phyloP scores from a whole-genome alignment of 352 stramenopile species.

The Pythium rishiriense region DNA sequence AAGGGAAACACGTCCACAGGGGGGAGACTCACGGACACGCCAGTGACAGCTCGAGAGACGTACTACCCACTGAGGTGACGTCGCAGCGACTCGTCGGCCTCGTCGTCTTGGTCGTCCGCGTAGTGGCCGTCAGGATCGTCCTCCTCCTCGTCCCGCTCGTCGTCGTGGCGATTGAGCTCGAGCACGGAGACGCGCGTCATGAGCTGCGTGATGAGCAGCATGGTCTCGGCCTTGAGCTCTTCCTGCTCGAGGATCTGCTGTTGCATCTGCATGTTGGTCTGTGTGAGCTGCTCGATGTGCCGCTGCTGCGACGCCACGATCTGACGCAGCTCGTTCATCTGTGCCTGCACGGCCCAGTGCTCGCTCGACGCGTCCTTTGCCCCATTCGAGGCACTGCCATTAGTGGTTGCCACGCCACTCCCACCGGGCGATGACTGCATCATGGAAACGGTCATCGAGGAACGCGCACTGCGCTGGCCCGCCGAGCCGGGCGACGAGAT shows the following conservation, averaged over 20 bases:
- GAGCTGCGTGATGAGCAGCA: constrained; percentile 81
- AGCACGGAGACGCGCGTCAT: constrained; percentile 84
- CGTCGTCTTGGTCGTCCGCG: constrained; percentile 30
- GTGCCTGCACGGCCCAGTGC: constrained; percentile 32
- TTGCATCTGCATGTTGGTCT: constrained; percentile 80
- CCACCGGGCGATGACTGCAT: background rate
- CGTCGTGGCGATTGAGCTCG: constrained; percentile 52
- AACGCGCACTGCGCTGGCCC: constrained; percentile 2
- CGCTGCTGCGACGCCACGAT: constrained; percentile 59
- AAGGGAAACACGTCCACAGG: background rate
- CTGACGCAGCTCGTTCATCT: constrained; percentile 55
- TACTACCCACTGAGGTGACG: background rate
- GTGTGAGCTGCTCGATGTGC: constrained; percentile 70
- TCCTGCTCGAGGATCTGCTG: constrained; percentile 80
- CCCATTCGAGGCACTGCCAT: background rate
- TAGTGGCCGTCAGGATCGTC: constrained; percentile 34
- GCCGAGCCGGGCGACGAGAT: constrained; percentile 16
- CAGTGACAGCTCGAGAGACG: background rate
- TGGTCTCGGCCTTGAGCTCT: constrained; percentile 82
- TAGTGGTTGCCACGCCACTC: background rate
- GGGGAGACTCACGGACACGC: background rate
- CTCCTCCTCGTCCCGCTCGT: constrained; percentile 35
- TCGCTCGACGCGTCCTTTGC: constrained; percentile 21
- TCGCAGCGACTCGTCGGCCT: constrained; percentile 6
- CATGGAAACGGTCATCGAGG: constrained; percentile 5